Conservation (phyloP, 768 basidiomycete species). For the Pisolithus microcarpus region DNA sequence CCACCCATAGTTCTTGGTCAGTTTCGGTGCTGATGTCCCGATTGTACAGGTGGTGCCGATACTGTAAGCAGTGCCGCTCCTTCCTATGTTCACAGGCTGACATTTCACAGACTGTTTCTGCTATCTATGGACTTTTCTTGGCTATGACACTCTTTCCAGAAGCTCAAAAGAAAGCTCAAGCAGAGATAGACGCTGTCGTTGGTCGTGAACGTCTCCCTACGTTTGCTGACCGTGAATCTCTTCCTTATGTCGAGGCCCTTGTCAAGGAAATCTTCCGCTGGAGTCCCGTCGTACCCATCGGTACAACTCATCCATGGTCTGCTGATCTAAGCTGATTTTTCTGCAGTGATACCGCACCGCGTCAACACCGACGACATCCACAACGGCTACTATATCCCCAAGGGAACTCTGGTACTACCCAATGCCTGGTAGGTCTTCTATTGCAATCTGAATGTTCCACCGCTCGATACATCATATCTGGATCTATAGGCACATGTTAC, state of each 20-base stretch:
- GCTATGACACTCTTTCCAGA: slow-evolving; percentile 54
- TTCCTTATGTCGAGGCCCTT: slow-evolving; percentile 58
- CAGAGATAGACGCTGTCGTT: slow-evolving; percentile 53
- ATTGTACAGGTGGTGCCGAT: slow-evolving; percentile 39
- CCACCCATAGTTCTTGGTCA: slow-evolving; percentile 5
- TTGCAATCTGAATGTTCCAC: slow-evolving; percentile 6
- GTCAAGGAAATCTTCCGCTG: slow-evolving; percentile 50
- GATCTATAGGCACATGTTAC: slow-evolving; percentile 24
- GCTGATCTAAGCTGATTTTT: slow-evolving; percentile 31
- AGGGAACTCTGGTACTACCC: slow-evolving; percentile 27
- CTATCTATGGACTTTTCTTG: slow-evolving; percentile 54
- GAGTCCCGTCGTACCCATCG: slow-evolving; percentile 32
- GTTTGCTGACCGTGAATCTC: slow-evolving; percentile 46
- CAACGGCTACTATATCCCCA: slow-evolving; percentile 55
- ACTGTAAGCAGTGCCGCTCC: slow-evolving; percentile 21
- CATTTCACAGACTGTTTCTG: slow-evolving; percentile 48
- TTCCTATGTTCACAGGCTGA: slow-evolving; percentile 1
- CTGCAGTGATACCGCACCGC: slow-evolving; percentile 37
- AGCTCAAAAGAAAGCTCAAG: slow-evolving; percentile 51
- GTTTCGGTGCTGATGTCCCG: background rate
- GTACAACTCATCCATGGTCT: slow-evolving; percentile 21
- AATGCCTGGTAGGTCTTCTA: slow-evolving; percentile 13
- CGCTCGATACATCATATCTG: background rate
- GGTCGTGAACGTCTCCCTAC: slow-evolving; percentile 56
- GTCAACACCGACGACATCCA: slow-evolving; percentile 53